Conservation (phyloP, 2,329 filamentous ascomycete genomes). For the Fusarium sp. region DNA sequence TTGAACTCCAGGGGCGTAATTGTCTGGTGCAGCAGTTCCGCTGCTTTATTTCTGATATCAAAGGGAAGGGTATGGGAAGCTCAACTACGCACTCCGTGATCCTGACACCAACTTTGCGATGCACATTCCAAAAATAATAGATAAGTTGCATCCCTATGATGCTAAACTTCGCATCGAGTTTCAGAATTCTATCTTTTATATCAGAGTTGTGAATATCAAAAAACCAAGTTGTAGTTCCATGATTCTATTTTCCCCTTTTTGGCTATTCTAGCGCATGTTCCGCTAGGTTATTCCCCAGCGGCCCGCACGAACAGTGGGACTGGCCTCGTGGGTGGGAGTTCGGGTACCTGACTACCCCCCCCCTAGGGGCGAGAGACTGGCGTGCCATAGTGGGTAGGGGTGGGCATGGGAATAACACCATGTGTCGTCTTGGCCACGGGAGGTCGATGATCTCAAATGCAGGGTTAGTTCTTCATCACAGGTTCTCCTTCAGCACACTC, state of each 20-base stretch:
- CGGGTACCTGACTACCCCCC: slow-evolving; percentile 2
- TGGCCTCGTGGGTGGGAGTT: not conserved
- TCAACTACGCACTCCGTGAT: not conserved
- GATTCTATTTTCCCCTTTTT: slow-evolving; percentile 1
- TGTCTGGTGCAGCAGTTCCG: not conserved
- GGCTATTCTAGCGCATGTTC: slow-evolving; percentile 17
- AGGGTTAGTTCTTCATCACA: slow-evolving; percentile 26
- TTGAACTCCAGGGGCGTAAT: not conserved
- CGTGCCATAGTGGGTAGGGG: not conserved
- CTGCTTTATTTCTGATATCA: slow-evolving; percentile 3
- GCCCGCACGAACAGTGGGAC: slow-evolving; percentile 16
- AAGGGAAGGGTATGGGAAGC: slow-evolving; percentile 2
- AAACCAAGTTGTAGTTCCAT: slow-evolving; percentile 14
- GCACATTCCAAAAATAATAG: not conserved
- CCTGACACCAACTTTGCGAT: slow-evolving; percentile 3
- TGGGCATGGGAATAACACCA: not conserved
- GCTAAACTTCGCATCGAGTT: not conserved
- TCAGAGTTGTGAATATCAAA: slow-evolving; percentile 22
- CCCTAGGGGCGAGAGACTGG: not conserved
- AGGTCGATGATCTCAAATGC: not conserved
- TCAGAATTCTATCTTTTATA: not conserved
- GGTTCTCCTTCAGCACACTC: slow-evolving; percentile 45
- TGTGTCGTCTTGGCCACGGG: not conserved
- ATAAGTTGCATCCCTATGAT: not conserved
- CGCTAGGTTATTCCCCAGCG: not conserved